Percentiles rank a stretch among this genome's conserved stretches.
Conservation (phyloP, 2,329 filamentous ascomycete genomes). For the Neonectria punicea region DNA sequence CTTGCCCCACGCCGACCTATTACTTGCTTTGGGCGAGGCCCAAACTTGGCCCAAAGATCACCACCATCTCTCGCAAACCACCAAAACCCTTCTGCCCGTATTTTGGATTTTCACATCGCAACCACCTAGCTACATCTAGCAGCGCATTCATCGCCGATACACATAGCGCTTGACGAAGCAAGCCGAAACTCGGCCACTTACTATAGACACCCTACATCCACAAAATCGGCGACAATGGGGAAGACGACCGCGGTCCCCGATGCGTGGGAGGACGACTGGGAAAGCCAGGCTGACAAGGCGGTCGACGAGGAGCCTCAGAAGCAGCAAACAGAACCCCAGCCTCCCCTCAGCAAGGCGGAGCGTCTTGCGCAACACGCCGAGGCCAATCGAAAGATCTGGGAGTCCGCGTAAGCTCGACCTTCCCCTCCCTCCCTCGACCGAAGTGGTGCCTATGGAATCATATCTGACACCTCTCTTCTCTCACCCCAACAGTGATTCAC, state of each 20-base stretch:
- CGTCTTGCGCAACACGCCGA: conserved; percentile 83
- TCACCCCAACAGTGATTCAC: conserved; percentile 70
- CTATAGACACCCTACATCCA: neutral
- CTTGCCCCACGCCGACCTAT: conserved; percentile 12
- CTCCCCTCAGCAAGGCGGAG: conserved; percentile 75
- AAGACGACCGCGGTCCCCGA: conserved; percentile 67
- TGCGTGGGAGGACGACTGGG: conserved; percentile 95
- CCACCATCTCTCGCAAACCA: conserved; percentile 25
- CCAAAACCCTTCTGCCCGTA: conserved; percentile 14
- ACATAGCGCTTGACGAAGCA: neutral
- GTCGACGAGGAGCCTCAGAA: conserved; percentile 47
- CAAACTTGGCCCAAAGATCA: conserved; percentile 29
- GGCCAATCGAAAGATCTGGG: conserved; percentile 87
- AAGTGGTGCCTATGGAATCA: conserved; percentile 10
- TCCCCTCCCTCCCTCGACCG: neutral
- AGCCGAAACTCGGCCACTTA: neutral
- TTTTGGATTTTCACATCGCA: conserved; percentile 1
- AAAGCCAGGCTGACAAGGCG: conserved; percentile 74
- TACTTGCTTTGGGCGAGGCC: neutral
- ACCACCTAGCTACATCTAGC: neutral
- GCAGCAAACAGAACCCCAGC: conserved; percentile 48
- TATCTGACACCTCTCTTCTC: conserved; percentile 3
- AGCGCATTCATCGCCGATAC: conserved; percentile 8
- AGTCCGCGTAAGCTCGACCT: conserved; percentile 75
- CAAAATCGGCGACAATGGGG: conserved; percentile 51